A percentile compares a stretch with the other conserved stretches of the same genome.
These are phyloP conservation scores for Sporobolomyces pararoseus DNA, from an alignment of 768 basidiomycete genomes.

Conservation along the genomic window DNA sequence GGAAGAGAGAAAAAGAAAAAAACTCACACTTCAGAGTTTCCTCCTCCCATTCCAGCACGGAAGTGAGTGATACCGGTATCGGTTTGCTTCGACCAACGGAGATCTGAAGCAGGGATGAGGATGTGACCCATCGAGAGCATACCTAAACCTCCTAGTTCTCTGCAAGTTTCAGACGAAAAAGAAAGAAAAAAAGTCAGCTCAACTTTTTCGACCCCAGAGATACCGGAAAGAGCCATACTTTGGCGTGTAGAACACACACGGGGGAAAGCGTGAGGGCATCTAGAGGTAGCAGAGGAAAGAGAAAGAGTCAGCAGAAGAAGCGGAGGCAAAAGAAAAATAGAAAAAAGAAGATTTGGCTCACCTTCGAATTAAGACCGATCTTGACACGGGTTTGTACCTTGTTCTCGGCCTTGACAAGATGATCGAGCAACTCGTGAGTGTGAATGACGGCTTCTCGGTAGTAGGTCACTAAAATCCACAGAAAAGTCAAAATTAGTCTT, in stretches of 20 bases:
- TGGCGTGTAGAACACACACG: constrained; percentile 48
- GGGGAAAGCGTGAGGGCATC: constrained; percentile 99
- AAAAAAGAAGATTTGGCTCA: background rate
- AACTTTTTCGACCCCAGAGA: background rate
- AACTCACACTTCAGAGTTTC: constrained; percentile 30
- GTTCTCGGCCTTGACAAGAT: constrained; percentile 97
- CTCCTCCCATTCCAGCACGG: constrained; percentile 80
- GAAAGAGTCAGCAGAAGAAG: background rate
- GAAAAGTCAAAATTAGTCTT: background rate
- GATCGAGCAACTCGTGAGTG: constrained; percentile 91
- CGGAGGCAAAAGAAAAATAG: background rate
- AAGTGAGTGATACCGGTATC: constrained; percentile 97
- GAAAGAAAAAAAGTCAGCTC: background rate
- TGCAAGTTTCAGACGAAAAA: background rate
- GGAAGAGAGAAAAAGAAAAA: background rate
- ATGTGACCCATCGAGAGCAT: constrained; percentile 99
- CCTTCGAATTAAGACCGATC: constrained; percentile 60
- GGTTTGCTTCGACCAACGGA: constrained; percentile 97
- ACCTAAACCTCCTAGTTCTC: constrained; percentile 91
- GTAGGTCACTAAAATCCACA: constrained; percentile 61
- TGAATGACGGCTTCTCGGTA: constrained; percentile 73
- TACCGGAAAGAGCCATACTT: background rate
- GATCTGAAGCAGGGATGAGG: constrained; percentile 93
- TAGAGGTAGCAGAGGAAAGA: constrained; percentile 53
- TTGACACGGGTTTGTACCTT: constrained; percentile 96